Base-by-base conservation (phyloP, 345 rosid species). In the Gossypium rotundifolium region DNA sequence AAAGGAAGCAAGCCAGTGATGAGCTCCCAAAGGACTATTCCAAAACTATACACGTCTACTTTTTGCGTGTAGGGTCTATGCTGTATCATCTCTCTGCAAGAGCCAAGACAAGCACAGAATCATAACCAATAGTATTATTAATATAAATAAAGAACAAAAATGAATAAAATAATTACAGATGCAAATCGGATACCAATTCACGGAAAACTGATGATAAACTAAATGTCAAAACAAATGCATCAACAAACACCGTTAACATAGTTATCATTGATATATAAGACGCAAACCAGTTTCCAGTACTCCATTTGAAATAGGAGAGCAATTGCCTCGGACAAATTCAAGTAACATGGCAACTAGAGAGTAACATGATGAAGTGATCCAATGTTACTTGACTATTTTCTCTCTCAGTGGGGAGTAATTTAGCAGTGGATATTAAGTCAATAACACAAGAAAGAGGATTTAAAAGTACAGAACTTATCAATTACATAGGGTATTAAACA, bases 21-120 rank as follows among this genome's bases (percentile, higher is more conserved):
- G 10, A 86, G 78, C 78, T 87, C 90, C 90, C 90, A 87, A 63
- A 87, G 78, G 49, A 87, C 90, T 11, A 84, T 84, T 55, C 90
- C 90, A 70, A 87, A 87, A 76, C 90, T 87, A 64, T 84, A 87
- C 40, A 87, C 88, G 25, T 87, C 90, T 22, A 84, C 90, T 67
- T 84, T 87, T 69, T 84, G 88, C 0, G 85, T 83, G 83, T 84
- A 87, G 62, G 90, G 88, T 78, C 86, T 72, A 63, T 83, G 90
- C 82, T 84, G 88, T 53, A 84, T 87, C 88, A 87, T 84, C 81
- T 87, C 86, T 62, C 88, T 87, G 86, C 74, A 83, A 16, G 29
- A 73, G 38, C 20, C 61, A 48, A 45, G 20, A 72, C 25, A 69
- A 38, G 9, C 20, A 70, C 11, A 3, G 71, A 67, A 45, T 44